These are phyloP conservation scores for Pythium angustatum DNA, from an alignment of 352 stramenopile genomes.

Conservation along the genomic window DNA sequence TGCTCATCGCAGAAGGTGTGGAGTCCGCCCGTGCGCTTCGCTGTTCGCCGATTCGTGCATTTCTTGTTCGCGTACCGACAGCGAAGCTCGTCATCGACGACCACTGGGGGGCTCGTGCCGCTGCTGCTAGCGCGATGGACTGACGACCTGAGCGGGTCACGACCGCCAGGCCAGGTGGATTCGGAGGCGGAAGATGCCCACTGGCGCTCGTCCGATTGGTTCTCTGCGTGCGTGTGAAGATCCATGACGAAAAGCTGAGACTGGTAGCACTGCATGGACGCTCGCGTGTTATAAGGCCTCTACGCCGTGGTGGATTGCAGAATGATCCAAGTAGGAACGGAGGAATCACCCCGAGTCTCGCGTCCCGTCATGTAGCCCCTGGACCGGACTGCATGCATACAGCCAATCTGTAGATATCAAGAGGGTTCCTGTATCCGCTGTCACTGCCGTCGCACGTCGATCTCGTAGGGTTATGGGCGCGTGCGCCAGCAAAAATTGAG, in stretches of 20 bases:
- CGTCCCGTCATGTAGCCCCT: no score
- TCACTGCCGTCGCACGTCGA: no score
- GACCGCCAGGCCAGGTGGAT: not conserved
- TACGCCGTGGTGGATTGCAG: not conserved
- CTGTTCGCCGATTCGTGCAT: slow-evolving; percentile 24
- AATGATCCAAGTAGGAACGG: no score
- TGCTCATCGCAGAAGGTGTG: slow-evolving; percentile 33
- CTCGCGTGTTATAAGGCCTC: not conserved
- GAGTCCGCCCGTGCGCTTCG: slow-evolving; percentile 27
- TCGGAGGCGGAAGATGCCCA: no score
- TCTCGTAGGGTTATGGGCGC: no score
- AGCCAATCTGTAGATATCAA: no score
- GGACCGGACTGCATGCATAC: no score
- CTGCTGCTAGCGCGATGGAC: not conserved
- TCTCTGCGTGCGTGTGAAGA: not conserved
- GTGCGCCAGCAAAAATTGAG: not conserved
- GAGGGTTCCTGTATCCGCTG: no score
- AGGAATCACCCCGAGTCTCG: no score
- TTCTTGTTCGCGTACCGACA: slow-evolving; percentile 35
- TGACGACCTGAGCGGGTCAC: not conserved
- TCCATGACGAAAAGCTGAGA: not conserved
- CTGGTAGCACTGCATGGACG: not conserved
- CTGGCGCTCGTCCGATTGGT: not conserved
- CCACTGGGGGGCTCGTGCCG: no score
- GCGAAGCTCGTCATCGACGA: slow-evolving; percentile 15